Base-by-base conservation (phyloP, 2,329 filamentous ascomycete species). In the Monilinia aucupariae region DNA sequence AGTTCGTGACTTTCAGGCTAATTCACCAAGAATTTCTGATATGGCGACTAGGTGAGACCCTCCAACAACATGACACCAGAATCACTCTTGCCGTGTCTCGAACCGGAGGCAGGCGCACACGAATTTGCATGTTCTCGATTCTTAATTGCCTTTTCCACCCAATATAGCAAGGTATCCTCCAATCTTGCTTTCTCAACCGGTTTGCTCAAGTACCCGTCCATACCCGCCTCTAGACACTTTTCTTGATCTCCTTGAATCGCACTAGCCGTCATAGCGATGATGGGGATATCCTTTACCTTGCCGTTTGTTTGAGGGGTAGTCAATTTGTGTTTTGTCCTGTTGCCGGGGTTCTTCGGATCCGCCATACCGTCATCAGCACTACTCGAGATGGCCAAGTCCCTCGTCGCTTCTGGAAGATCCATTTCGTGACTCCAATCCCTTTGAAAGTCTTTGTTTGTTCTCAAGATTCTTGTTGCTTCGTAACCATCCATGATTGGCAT, bases 401-500 rank as follows among this genome's bases (percentile, higher is more conserved):
- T 70, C 64, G 82, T 78, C 13, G 77, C 72, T 41, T 34, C 13
- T 15, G 5, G 12, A 51, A 34, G 8, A 10, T 8, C 20, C 34
- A 59, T 30, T 13, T n/a, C 4, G 15, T 30, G 25, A 41, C 22
- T 4, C 7, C 25, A n/a, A 27, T 55, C 30, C 4, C 50, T 50
- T 20, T 59, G 50, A 32, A 64, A 67, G 45, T 68, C 66, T 0
- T 32, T 37, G 13, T 53, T 34, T 1, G 76, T 75, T 4, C 81
- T 76, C 10, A 83, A 79, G 48, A 73, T 74, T 6, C 75, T 73
- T 22, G 80, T 83, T 0, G 79, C 75, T 62, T 79, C 76, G 22
- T 81, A 70, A 0, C 79, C 79, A 65, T 83, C 77, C 74, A 84
- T 79, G 8, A 82, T 75, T 0, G 81, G 82, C 81, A 84, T 84